Percentiles rank a stretch among this genome's conserved stretches.
Evolutionary conservation across 345 rosid genomes (phyloP).

Genomic region (Bruguiera gymnorhiza): DNA sequence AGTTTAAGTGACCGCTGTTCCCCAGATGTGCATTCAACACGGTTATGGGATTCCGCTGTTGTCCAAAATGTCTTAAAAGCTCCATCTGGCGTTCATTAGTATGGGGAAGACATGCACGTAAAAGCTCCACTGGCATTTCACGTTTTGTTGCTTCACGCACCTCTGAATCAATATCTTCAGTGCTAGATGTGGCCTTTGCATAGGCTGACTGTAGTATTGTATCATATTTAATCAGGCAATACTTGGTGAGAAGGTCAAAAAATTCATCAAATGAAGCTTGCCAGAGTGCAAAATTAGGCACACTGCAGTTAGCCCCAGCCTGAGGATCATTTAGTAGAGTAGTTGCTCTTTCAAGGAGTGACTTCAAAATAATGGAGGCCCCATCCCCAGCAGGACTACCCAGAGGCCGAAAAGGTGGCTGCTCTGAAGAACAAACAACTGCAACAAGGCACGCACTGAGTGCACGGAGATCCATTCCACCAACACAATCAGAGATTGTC

Average conservation of each 20-base stretch:
- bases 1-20: slow-evolving; percentile 44
- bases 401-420: slow-evolving; percentile 93
- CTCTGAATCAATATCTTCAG: slow-evolving; percentile 55
- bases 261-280: slow-evolving; percentile 93
- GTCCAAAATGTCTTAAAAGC: slow-evolving; percentile 67
- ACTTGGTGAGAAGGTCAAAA: slow-evolving; percentile 78
- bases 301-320: slow-evolving; percentile 37
- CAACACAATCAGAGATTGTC: slow-evolving; percentile 58
- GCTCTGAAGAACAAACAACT: slow-evolving; percentile 94
- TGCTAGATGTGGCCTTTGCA: slow-evolving; percentile 39
- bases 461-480: slow-evolving; percentile 81
- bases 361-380: slow-evolving; percentile 66
- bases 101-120: slow-evolving; percentile 92
- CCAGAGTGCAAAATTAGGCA: slow-evolving; percentile 73
- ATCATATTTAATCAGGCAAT: slow-evolving; percentile 85
- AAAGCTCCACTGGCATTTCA: slow-evolving; percentile 96
- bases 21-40: slow-evolving; percentile 32
- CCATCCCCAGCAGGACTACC: slow-evolving; percentile 91
- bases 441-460: slow-evolving; percentile 94
- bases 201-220: slow-evolving; percentile 58
- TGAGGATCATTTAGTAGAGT: slow-evolving; percentile 51
- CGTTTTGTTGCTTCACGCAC: slow-evolving; percentile 51
- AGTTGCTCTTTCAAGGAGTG: slow-evolving; percentile 85
- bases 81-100: slow-evolving; percentile 75
- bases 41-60: slow-evolving; percentile 42